Evolutionary conservation across 2,329 filamentous ascomycete species (phyloP).

Genomic region (Diaporthe aspalathi): DNA sequence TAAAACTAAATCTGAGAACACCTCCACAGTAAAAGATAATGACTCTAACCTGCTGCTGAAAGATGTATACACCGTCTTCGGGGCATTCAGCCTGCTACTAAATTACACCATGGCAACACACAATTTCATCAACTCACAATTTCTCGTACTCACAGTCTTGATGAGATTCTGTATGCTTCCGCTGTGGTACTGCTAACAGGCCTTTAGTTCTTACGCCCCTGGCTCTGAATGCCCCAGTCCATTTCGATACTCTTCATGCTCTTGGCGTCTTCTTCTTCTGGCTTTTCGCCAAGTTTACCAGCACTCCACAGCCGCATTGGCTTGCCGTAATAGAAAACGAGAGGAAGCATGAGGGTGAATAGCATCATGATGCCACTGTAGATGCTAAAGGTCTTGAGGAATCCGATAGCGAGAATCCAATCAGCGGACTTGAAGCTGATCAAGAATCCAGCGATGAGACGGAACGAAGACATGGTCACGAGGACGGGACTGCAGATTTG

Average conservation of each 20-base stretch:
- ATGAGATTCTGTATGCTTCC: not conserved
- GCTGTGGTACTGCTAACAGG: too few species aligned
- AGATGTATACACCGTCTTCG: not conserved
- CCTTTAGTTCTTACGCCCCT: not conserved
- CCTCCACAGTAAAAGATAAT: not conserved
- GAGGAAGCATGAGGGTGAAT: conserved; percentile 39
- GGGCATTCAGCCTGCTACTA: not conserved
- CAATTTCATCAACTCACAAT: not conserved
- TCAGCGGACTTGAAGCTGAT: conserved; percentile 41
- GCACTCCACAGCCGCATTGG: conserved; percentile 38
- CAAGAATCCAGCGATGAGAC: conserved; percentile 43
- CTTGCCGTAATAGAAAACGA: conserved; percentile 39
- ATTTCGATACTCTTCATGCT: conserved; percentile 35
- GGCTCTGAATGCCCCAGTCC: not conserved
- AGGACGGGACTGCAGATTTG: conserved; percentile 41
- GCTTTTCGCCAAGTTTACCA: conserved; percentile 22
- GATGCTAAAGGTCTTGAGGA: conserved; percentile 39
- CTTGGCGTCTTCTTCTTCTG: conserved; percentile 34
- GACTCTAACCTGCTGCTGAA: not conserved
- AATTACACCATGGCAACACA: conserved; percentile 2
- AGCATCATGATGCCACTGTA: conserved; percentile 39
- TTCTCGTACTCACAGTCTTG: not conserved
- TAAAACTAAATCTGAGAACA: not conserved
- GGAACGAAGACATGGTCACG: conserved; percentile 42
- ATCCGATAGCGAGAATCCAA: conserved; percentile 40